Conservation (phyloP, 2,329 filamentous ascomycete genomes). For the Cryphonectria nitschkei region DNA sequence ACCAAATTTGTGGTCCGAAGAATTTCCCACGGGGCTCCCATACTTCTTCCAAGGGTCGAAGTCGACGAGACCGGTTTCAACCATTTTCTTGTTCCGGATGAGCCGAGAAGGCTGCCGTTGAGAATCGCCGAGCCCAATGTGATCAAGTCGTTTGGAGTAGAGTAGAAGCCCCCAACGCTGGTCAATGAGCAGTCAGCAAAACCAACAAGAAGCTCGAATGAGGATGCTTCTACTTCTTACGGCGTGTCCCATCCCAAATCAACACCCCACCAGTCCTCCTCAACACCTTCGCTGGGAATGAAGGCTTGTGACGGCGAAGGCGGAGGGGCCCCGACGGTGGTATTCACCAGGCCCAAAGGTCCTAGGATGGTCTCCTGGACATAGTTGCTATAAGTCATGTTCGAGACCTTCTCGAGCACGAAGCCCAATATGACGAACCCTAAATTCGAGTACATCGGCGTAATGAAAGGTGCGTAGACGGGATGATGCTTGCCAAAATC, state of each 20-base stretch:
- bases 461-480: conserved; percentile 47
- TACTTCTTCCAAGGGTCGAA: conserved; percentile 35
- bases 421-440: conserved; percentile 50
- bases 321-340: conserved; percentile 43
- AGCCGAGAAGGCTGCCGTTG: conserved; percentile 32
- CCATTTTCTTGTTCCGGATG: conserved; percentile 35
- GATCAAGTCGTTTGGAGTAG: conserved; percentile 36
- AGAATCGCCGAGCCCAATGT: conserved; percentile 36
- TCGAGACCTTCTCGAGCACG: conserved; percentile 49
- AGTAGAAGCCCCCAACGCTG: conserved; percentile 36
- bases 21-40: conserved; percentile 44
- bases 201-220: neutral
- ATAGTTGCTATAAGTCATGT: conserved; percentile 44
- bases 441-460: conserved; percentile 54
- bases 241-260: conserved; percentile 31
- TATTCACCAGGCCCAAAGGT: conserved; percentile 45
- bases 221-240: neutral
- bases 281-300: conserved; percentile 36
- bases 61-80: conserved; percentile 36
- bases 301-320: conserved; percentile 39
- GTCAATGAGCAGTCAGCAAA: neutral
- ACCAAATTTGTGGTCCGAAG: conserved; percentile 36
- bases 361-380: conserved; percentile 46
- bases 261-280: conserved; percentile 38
- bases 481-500: conserved; percentile 41